phyloP scores from a whole-genome alignment of 768 basidiomycete species.

The Suillus subluteus region DNA sequence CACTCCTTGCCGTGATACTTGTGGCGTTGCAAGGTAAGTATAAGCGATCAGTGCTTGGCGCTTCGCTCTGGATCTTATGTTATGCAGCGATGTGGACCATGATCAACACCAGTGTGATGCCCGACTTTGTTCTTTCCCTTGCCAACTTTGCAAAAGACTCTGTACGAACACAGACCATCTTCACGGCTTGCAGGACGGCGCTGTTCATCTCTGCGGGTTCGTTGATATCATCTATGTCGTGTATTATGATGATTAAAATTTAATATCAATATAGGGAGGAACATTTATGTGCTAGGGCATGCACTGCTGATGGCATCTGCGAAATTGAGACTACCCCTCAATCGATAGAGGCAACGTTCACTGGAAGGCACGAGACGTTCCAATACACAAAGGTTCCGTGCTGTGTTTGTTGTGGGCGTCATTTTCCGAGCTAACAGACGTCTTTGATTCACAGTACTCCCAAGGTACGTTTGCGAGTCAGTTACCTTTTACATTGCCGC shows the following conservation, averaged over 20 bases:
- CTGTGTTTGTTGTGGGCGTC: not conserved
- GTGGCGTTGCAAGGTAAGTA: conserved; percentile 46
- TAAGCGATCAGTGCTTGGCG: not conserved
- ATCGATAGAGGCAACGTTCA: conserved; percentile 64
- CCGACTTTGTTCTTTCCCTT: conserved; percentile 54
- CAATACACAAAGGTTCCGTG: conserved; percentile 60
- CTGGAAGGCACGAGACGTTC: conserved; percentile 61
- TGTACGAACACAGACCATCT: conserved; percentile 54
- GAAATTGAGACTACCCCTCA: conserved; percentile 61
- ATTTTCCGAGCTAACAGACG: not conserved
- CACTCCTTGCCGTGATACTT: conserved; percentile 45
- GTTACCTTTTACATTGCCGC: not conserved
- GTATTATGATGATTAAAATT: conserved; percentile 14
- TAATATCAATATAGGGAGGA: conserved; percentile 42
- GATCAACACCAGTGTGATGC: conserved; percentile 52
- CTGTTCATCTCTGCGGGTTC: conserved; percentile 62
- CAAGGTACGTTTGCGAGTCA: conserved; percentile 42
- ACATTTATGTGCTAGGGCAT: conserved; percentile 49
- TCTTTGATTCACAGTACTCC: conserved; percentile 43
- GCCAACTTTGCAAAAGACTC: conserved; percentile 57
- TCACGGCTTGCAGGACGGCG: conserved; percentile 46
- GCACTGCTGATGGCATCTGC: conserved; percentile 54
- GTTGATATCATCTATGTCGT: conserved; percentile 4
- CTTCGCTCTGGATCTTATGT: not conserved
- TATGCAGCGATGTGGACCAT: conserved; percentile 48